Percentiles rank a stretch among this genome's conserved stretches.
phyloP scores from a whole-genome alignment of 805 yeast species.

The Ogataea nakhonphanomensis region DNA sequence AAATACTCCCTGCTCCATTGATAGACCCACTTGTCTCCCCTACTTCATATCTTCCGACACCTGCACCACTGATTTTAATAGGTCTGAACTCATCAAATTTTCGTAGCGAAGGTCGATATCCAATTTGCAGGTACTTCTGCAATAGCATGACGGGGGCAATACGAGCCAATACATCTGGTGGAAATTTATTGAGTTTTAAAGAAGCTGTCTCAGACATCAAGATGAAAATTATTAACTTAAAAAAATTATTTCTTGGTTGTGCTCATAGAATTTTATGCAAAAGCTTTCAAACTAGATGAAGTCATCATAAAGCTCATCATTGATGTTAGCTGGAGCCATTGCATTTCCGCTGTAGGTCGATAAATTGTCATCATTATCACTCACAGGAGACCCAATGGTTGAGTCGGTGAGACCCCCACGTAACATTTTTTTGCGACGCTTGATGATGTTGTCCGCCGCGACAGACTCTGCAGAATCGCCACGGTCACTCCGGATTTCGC shows the following conservation, averaged over 20 bases:
- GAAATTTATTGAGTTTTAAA: constrained; percentile 53
- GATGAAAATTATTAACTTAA: background rate
- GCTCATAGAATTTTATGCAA: background rate
- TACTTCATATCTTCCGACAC: constrained; percentile 32
- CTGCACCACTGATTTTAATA: constrained; percentile 41
- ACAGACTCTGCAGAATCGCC: constrained; percentile 4
- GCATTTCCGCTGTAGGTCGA: constrained; percentile 31
- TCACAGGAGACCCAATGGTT: constrained; percentile 29
- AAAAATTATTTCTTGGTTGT: constrained; percentile 2
- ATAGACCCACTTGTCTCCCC: constrained; percentile 11
- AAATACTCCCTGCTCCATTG: constrained; percentile 28
- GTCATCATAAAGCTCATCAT: constrained; percentile 16
- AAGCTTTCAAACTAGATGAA: constrained; percentile 5
- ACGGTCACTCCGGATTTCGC: constrained; percentile 6
- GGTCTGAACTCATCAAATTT: constrained; percentile 69
- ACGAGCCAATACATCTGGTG: constrained; percentile 78
- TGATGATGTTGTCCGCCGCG: constrained; percentile 13
- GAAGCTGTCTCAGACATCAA: constrained; percentile 5
- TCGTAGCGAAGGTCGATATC: constrained; percentile 74
- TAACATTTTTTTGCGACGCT: constrained; percentile 25
- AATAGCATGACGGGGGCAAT: constrained; percentile 83
- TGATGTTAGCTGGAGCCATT: constrained; percentile 21
- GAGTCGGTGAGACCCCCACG: constrained; percentile 19
- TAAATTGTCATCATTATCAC: constrained; percentile 31
- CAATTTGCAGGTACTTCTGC: constrained; percentile 71